A percentile compares a stretch with the other conserved stretches of the same genome.
These are phyloP conservation scores for Fusarium scirpi DNA, from an alignment of 2,329 filamentous ascomycete genomes.

Conservation along the genomic window DNA sequence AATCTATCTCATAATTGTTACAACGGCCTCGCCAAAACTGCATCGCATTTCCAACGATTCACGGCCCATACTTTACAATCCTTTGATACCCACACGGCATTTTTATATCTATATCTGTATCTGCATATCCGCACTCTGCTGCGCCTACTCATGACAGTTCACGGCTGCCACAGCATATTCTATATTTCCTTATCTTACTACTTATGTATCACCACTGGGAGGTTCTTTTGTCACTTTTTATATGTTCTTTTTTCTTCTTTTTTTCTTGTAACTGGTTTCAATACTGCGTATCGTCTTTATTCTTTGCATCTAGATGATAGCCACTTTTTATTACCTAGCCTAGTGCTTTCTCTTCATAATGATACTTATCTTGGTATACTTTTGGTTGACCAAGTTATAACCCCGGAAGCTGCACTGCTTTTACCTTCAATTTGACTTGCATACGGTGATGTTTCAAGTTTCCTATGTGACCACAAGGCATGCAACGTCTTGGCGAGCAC, in stretches of 20 bases:
- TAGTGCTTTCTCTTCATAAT: conserved; percentile 18
- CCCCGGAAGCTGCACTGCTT: neutral
- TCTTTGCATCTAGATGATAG: conserved; percentile 14
- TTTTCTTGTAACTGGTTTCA: conserved; percentile 2
- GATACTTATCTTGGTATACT: conserved; percentile 6
- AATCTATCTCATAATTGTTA: conserved; percentile 12
- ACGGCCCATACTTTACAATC: conserved; percentile 46
- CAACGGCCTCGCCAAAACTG: conserved; percentile 17
- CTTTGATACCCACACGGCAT: conserved; percentile 45
- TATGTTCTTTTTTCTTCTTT: neutral
- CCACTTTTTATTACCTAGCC: conserved; percentile 17
- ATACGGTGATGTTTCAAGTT: neutral
- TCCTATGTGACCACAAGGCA: conserved; percentile 14
- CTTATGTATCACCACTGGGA: conserved; percentile 27
- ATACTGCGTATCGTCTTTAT: conserved; percentile 6
- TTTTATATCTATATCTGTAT: conserved; percentile 6
- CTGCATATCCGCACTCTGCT: conserved; percentile 17
- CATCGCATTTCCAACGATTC: conserved; percentile 40
- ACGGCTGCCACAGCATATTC: conserved; percentile 41
- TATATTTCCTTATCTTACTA: conserved; percentile 28
- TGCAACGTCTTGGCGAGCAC: conserved; percentile 9
- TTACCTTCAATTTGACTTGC: neutral
- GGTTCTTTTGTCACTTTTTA: conserved; percentile 18
- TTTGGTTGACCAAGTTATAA: conserved; percentile 4
- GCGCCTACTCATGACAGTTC: conserved; percentile 29